A percentile compares a stretch with the other conserved stretches of the same genome.
phyloP scores from a whole-genome alignment of 2,329 filamentous ascomycete genomes.

The Beauveria sp. region DNA sequence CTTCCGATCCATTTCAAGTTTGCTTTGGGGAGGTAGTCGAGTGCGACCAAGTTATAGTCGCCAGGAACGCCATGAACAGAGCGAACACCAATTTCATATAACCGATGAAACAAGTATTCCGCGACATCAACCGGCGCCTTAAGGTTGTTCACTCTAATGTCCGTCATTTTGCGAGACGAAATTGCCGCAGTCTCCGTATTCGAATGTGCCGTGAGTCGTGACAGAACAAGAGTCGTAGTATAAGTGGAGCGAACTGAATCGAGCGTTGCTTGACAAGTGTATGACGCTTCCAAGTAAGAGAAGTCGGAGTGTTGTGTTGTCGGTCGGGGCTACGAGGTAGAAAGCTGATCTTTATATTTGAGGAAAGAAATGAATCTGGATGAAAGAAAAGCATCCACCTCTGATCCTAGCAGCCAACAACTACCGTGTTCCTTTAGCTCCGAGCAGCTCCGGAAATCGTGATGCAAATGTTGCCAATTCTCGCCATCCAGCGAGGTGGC shows the following conservation, averaged over 20 bases:
- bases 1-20: conserved; percentile 60
- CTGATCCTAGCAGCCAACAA: background rate
- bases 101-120: conserved; percentile 59
- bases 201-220: too few species aligned
- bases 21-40: conserved; percentile 56
- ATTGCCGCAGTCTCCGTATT: background rate
- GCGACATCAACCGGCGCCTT: conserved; percentile 50
- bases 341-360: background rate
- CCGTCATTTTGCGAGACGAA: conserved; percentile 21
- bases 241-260: background rate
- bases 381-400: background rate
- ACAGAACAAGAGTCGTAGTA: background rate
- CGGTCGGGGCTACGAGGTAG: background rate
- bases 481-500: background rate
- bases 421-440: background rate
- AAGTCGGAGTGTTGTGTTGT: background rate
- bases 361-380: background rate
- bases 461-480: background rate
- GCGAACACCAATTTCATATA: conserved; percentile 55
- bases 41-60: conserved; percentile 63
- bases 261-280: conserved; percentile 13
- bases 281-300: background rate
- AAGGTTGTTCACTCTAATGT: conserved; percentile 35
- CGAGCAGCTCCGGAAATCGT: background rate
- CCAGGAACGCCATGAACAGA: conserved; percentile 64